Base-by-base conservation (phyloP, 75 land plant species). In the Sequoia sempervirens region DNA sequence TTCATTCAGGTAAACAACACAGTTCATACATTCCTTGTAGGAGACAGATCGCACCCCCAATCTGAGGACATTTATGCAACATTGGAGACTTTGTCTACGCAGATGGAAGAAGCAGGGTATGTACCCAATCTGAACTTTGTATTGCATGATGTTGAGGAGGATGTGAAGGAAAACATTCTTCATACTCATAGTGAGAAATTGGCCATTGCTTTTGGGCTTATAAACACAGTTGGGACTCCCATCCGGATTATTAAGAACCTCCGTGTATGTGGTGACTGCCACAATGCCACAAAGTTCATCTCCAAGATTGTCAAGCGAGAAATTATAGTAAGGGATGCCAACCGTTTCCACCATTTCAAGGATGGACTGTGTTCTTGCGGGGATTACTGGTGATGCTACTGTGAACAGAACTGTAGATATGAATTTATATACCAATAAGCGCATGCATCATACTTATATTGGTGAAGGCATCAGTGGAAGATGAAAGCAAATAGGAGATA, bases 331-430 rank as follows among this genome's bases (percentile, higher is more conserved):
- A 86, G 85, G 80, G 87, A 86, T 86, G 81, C 54, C 7, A 76
- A 41, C 61, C 85, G 81, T 52, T 83, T 83, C 79, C 85, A 86
- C 79, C 84, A 76, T 61, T 86, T 86, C 64, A 79, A 41, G 37
- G 81, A 79, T 86, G 87, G 87, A 6, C 52, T 46, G 11, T 86
- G 87, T 83, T 86, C 85, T 37, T 86, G 87, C 79, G 75, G 61
- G 23, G 85, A 86, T 64, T 83, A 86, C 46, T 86, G 85, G 85
- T 86, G 83, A 85, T 47, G 53, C 46, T 81, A 12, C 2, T 41
- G 20, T 47, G n/a, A 46, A 80, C 20, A 36, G 45, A 14, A 12
- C 14, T 53, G 54, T 53, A 12, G 15, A 53, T 53, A 53, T 13
- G 3, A 1, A 53, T 53, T 53, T 53, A 15, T 15, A 53, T 53